phyloP scores from a whole-genome alignment of 116 monocot genomes.

The Trichopus zeylanicus region DNA sequence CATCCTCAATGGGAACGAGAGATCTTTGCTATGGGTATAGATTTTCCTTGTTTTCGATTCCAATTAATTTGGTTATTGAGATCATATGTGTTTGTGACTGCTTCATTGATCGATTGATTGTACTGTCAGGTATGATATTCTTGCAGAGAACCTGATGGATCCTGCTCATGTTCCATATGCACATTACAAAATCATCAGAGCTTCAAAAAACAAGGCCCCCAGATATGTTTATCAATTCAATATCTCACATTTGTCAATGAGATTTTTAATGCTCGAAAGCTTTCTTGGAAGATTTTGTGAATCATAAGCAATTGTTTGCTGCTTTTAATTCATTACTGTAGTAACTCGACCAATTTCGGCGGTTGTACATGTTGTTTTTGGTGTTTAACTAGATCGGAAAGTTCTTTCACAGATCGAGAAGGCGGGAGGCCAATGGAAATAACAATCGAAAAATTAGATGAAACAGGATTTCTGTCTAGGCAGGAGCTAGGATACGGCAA shows the following conservation, averaged over 20 bases:
- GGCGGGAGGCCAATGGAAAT: constrained; percentile 72
- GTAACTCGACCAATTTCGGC: too few species aligned
- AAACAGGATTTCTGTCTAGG: constrained; percentile 45
- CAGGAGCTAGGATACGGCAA: constrained; percentile 21
- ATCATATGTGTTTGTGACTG: too few species aligned
- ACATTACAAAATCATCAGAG: too few species aligned
- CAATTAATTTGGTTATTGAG: too few species aligned
- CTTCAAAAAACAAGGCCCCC: too few species aligned
- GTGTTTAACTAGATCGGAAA: constrained; percentile 5
- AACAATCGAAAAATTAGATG: constrained; percentile 32
- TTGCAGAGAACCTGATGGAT: constrained; percentile 92
- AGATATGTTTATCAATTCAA: too few species aligned
- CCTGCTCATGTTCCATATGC: constrained; percentile 93
- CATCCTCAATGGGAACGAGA: constrained; percentile 50
- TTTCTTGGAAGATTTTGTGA: too few species aligned
- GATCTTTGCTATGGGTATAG: constrained; percentile 90
- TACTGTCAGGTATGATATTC: constrained; percentile 83
- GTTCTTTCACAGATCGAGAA: constrained; percentile 63
- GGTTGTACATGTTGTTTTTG: too few species aligned
- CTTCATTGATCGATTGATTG: constrained; percentile 1
- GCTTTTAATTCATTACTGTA: too few species aligned
- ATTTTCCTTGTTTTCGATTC: neutral
- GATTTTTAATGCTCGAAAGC: too few species aligned
- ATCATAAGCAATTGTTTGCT: too few species aligned
- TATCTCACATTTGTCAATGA: too few species aligned